Evolutionary conservation across 257 asterid genomes (phyloP).

Genomic region (Parsonsia alboflavescens): DNA sequence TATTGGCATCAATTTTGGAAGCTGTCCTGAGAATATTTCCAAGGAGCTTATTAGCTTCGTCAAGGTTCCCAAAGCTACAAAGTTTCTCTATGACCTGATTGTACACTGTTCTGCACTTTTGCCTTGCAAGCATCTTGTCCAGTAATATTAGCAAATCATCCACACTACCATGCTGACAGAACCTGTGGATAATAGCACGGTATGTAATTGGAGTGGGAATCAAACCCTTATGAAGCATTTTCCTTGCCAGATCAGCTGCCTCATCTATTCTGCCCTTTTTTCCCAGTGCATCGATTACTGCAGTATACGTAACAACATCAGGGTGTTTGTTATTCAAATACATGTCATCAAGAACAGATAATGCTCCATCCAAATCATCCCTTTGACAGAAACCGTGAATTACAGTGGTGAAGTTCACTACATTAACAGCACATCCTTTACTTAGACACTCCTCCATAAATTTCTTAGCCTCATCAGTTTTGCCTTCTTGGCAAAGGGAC

Average conservation of each 20-base stretch:
- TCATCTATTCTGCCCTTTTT: slow-evolving; percentile 64
- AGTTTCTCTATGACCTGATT: slow-evolving; percentile 86
- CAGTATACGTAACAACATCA: slow-evolving; percentile 72
- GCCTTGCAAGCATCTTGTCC: slow-evolving; percentile 65
- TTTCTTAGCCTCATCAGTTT: slow-evolving; percentile 50
- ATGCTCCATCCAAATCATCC: slow-evolving; percentile 71
- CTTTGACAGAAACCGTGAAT: slow-evolving; percentile 82
- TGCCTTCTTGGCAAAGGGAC: slow-evolving; percentile 54
- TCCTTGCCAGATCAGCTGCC: slow-evolving; percentile 59
- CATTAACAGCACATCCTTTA: slow-evolving; percentile 82
- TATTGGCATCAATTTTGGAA: slow-evolving; percentile 57
- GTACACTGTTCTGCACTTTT: slow-evolving; percentile 50
- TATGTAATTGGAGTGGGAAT: slow-evolving; percentile 87
- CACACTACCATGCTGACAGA: slow-evolving; percentile 53
- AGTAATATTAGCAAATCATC: slow-evolving; percentile 58
- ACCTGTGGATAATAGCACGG: slow-evolving; percentile 67
- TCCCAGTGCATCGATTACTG: slow-evolving; percentile 57
- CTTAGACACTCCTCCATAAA: slow-evolving; percentile 71
- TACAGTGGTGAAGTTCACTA: slow-evolving; percentile 74
- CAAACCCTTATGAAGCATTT: slow-evolving; percentile 72
- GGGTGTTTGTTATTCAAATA: slow-evolving; percentile 84
- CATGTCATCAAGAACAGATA: slow-evolving; percentile 91
- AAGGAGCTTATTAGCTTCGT: slow-evolving; percentile 74
- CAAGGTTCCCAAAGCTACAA: slow-evolving; percentile 51
- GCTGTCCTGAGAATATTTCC: slow-evolving; percentile 66